Percentiles rank a stretch among this genome's conserved stretches.
Conservation (phyloP, 2,329 filamentous ascomycete species). For the Alternaria ethzedia region DNA sequence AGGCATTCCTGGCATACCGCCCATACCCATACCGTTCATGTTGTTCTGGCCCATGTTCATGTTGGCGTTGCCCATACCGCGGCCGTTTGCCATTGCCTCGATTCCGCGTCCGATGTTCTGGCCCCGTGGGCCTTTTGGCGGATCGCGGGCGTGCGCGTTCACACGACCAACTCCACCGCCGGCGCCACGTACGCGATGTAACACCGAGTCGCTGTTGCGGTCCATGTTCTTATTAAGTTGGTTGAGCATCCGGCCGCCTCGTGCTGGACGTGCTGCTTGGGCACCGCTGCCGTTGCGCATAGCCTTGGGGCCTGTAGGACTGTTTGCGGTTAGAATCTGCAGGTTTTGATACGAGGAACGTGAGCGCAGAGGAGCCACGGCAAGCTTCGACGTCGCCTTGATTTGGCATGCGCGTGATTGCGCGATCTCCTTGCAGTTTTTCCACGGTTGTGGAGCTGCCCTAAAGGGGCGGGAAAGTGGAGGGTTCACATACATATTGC, state of each 20-base stretch:
- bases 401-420: not conserved
- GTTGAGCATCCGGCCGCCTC: constrained; percentile 78
- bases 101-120: constrained; percentile 43
- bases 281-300: constrained; percentile 76
- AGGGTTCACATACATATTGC: constrained; percentile 51
- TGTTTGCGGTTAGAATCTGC: constrained; percentile 52
- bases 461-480: not conserved
- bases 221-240: constrained; percentile 86
- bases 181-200: constrained; percentile 78
- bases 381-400: not conserved
- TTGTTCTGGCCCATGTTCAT: constrained; percentile 41
- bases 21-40: constrained; percentile 44
- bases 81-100: constrained; percentile 48
- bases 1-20: constrained; percentile 40
- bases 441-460: not conserved
- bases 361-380: not conserved
- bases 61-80: constrained; percentile 44
- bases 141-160: constrained; percentile 74
- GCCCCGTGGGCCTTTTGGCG: constrained; percentile 74
- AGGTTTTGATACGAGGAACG: not conserved
- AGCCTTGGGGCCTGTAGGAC: constrained; percentile 91
- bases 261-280: constrained; percentile 46
- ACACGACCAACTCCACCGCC: constrained; percentile 80
- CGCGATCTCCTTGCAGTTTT: not conserved
- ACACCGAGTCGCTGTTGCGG: constrained; percentile 72